Percentiles rank a stretch among this genome's conserved stretches.
These are phyloP conservation scores for Geranium incanum DNA, from an alignment of 441 rosid genomes.

Conservation along the genomic window DNA sequence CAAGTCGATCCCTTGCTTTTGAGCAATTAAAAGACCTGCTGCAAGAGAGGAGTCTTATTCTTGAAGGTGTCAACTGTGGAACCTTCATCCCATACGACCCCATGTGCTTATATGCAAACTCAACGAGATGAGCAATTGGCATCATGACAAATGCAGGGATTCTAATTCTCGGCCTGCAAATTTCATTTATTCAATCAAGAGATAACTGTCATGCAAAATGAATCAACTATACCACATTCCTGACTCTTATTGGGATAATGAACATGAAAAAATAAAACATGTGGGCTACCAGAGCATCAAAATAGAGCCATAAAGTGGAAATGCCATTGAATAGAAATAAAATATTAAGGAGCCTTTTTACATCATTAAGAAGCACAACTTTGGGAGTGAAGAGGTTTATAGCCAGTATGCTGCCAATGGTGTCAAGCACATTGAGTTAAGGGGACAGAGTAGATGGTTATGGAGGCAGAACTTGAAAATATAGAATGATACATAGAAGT, in stretches of 20 bases:
- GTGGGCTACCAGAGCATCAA: background rate
- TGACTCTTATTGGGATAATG: background rate
- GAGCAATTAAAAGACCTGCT: constrained; percentile 68
- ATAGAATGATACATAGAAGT: too few relatives aligned
- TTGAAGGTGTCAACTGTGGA: constrained; percentile 87
- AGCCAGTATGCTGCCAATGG: too few relatives aligned
- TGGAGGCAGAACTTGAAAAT: too few relatives aligned
- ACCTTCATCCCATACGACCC: constrained; percentile 89
- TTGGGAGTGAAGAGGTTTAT: too few relatives aligned
- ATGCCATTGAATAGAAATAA: background rate
- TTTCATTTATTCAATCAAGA: constrained; percentile 25
- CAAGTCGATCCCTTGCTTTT: constrained; percentile 72
- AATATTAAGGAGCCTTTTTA: too few relatives aligned
- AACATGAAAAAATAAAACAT: background rate
- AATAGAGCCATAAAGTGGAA: background rate
- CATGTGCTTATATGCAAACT: constrained; percentile 50
- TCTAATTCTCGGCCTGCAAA: constrained; percentile 79
- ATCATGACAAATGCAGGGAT: constrained; percentile 64
- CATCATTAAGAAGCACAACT: too few relatives aligned
- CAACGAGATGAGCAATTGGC: constrained; percentile 81
- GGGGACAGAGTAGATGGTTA: too few relatives aligned
- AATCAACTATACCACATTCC: constrained; percentile 13
- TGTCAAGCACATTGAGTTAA: too few relatives aligned
- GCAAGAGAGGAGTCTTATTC: constrained; percentile 75
- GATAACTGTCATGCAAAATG: constrained; percentile 12